A percentile compares a stretch with the other conserved stretches of the same genome.
These are phyloP conservation scores for Fusarium sulawesiense DNA, from an alignment of 2,329 filamentous ascomycete genomes.

Conservation along the genomic window DNA sequence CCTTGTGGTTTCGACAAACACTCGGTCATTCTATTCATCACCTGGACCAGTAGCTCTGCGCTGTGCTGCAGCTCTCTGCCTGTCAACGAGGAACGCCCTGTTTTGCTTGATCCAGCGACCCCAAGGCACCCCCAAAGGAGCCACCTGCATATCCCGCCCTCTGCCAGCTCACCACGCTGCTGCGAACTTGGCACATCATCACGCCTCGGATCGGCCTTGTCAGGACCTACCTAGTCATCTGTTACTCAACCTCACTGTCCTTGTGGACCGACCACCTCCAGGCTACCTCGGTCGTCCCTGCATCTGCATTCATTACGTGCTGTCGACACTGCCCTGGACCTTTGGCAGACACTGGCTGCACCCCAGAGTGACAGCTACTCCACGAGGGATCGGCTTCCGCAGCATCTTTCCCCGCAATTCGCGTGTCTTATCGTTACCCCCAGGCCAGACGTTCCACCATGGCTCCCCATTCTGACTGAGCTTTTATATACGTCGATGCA, in stretches of 20 bases:
- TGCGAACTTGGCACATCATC: slow-evolving; percentile 46
- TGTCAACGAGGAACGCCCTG: slow-evolving; percentile 38
- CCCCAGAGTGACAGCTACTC: slow-evolving; percentile 43
- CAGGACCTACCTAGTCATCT: slow-evolving; percentile 37
- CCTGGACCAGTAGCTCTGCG: slow-evolving; percentile 37
- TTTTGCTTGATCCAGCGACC: slow-evolving; percentile 43
- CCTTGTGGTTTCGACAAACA: slow-evolving; percentile 28
- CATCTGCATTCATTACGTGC: slow-evolving; percentile 45
- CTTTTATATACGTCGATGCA: slow-evolving; percentile 54
- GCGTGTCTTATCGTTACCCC: slow-evolving; percentile 39
- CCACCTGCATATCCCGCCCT: slow-evolving; percentile 50
- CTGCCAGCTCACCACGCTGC: slow-evolving; percentile 49
- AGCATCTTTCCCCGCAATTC: slow-evolving; percentile 46
- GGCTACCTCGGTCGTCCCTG: slow-evolving; percentile 41
- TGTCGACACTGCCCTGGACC: slow-evolving; percentile 34
- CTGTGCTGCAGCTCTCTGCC: slow-evolving; percentile 44
- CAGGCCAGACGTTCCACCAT: slow-evolving; percentile 49
- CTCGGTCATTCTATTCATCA: slow-evolving; percentile 25
- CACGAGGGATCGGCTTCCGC: slow-evolving; percentile 44
- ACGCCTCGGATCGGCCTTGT: slow-evolving; percentile 46
- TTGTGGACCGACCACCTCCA: slow-evolving; percentile 12
- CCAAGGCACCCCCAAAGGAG: slow-evolving; percentile 48
- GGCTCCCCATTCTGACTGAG: slow-evolving; percentile 50
- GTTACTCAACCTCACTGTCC: slow-evolving; percentile 22
- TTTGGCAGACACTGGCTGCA: slow-evolving; percentile 39